A percentile compares a stretch with the other conserved stretches of the same genome.
These are phyloP conservation scores for Myriangium duriaei DNA, from an alignment of 2,329 filamentous ascomycete species.

Conservation along the genomic window DNA sequence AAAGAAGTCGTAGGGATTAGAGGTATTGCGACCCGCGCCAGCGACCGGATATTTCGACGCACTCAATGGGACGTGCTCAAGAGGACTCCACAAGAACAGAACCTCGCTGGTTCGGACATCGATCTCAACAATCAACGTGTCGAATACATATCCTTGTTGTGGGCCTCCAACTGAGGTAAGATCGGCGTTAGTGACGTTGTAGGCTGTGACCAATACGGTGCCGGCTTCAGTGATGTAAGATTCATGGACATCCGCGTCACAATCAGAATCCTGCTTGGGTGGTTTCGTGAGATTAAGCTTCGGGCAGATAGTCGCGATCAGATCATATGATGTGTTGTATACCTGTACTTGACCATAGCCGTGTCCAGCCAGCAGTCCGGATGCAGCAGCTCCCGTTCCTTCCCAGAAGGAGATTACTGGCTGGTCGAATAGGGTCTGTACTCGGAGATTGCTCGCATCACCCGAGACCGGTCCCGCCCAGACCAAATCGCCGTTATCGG, in stretches of 20 bases:
- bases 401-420: conserved; percentile 3
- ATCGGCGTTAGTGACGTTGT: conserved; percentile 20
- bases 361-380: neutral
- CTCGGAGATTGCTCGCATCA: conserved; percentile 1
- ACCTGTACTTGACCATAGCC: conserved; percentile 4
- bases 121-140: conserved; percentile 23
- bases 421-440: neutral
- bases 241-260: conserved; percentile 22
- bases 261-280: conserved; percentile 14
- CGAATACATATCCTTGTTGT: conserved; percentile 22
- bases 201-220: conserved; percentile 21
- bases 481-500: conserved; percentile 5
- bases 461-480: conserved; percentile 1
- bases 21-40: neutral
- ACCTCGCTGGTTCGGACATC: conserved; percentile 25
- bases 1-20: conserved; percentile 17
- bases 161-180: conserved; percentile 19
- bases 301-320: conserved; percentile 4
- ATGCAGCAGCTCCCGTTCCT: neutral
- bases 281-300: conserved; percentile 1
- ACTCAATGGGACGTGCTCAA: conserved; percentile 21
- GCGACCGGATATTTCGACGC: conserved; percentile 15
- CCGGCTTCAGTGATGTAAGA: conserved; percentile 21
- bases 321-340: neutral
- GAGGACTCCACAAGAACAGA: conserved; percentile 26